Conservation (phyloP, 2,329 filamentous ascomycete species). For the Ilyonectria robusta region DNA sequence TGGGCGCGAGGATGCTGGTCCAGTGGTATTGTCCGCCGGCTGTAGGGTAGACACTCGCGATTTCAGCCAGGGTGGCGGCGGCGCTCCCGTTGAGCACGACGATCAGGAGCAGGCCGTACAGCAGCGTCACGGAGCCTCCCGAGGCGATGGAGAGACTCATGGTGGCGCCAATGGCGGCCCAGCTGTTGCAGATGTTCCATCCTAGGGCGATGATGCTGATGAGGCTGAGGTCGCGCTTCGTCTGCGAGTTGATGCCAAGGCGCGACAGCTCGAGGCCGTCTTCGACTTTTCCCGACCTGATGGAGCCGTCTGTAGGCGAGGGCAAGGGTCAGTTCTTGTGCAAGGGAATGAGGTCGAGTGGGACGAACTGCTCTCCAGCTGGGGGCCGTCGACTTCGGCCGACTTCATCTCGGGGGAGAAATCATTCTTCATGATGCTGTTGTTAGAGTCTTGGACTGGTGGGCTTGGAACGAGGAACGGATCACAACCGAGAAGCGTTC, state of each 20-base stretch:
- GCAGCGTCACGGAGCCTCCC: slow-evolving; percentile 25
- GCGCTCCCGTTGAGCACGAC: slow-evolving; percentile 28
- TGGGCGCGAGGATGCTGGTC: slow-evolving; percentile 50
- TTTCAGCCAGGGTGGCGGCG: slow-evolving; percentile 30
- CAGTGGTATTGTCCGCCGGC: slow-evolving; percentile 55
- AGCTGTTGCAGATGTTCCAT: slow-evolving; percentile 36
- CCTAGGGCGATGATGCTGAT: slow-evolving; percentile 29
- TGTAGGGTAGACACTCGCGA: slow-evolving; percentile 31
- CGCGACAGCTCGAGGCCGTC: slow-evolving; percentile 23
- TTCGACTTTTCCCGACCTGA: slow-evolving; percentile 22
- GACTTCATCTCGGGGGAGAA: slow-evolving; percentile 18
- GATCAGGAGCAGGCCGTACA: slow-evolving; percentile 27
- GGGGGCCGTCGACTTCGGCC: slow-evolving; percentile 8
- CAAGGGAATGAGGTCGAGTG: background rate
- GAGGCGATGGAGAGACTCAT: slow-evolving; percentile 38
- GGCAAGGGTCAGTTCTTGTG: background rate
- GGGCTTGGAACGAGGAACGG: background rate
- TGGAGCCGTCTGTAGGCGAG: slow-evolving; percentile 20
- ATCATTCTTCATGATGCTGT: slow-evolving; percentile 22
- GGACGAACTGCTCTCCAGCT: slow-evolving; percentile 28
- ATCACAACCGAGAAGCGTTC: background rate
- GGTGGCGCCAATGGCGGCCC: slow-evolving; percentile 34
- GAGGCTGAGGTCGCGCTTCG: slow-evolving; percentile 29
- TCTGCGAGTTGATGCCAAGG: slow-evolving; percentile 24
- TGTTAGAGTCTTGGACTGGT: background rate